These are phyloP conservation scores for Rubia tinctorum DNA, from an alignment of 305 asterid genomes.

Conservation along the genomic window DNA sequence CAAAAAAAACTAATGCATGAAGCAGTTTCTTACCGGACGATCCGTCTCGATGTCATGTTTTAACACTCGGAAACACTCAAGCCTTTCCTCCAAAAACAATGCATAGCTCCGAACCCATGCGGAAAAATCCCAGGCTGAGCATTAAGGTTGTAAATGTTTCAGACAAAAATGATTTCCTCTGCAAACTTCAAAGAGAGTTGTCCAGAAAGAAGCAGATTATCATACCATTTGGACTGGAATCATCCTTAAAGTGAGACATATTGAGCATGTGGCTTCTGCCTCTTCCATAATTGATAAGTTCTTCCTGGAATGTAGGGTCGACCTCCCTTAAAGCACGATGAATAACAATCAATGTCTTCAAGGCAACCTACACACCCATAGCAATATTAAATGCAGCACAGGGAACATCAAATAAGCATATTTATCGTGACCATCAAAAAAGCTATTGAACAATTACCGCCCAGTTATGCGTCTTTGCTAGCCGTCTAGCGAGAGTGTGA, in stretches of 20 bases:
- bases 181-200: constrained; percentile 16
- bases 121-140: constrained; percentile 97
- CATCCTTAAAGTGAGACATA: constrained; percentile 94
- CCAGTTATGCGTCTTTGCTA: constrained; percentile 95
- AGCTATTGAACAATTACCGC: constrained; percentile 54
- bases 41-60: constrained; percentile 85
- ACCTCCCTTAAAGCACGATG: constrained; percentile 99
- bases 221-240: constrained; percentile 92
- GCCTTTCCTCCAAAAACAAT: constrained; percentile 92
- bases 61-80: constrained; percentile 88
- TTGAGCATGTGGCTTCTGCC: constrained; percentile 88
- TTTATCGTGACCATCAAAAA: background rate
- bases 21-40: constrained; percentile 48
- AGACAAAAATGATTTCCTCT: constrained; percentile 17
- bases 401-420: background rate
- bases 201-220: constrained; percentile 12
- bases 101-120: constrained; percentile 97
- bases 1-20: background rate
- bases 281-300: constrained; percentile 78
- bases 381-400: background rate
- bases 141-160: constrained; percentile 24
- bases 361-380: constrained; percentile 63
- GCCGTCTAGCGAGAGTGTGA: constrained; percentile 91
- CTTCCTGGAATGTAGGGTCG: constrained; percentile 97
- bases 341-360: constrained; percentile 87